phyloP scores from a whole-genome alignment of 108 stramenopile genomes.

The Skeletonema menzelii region DNA sequence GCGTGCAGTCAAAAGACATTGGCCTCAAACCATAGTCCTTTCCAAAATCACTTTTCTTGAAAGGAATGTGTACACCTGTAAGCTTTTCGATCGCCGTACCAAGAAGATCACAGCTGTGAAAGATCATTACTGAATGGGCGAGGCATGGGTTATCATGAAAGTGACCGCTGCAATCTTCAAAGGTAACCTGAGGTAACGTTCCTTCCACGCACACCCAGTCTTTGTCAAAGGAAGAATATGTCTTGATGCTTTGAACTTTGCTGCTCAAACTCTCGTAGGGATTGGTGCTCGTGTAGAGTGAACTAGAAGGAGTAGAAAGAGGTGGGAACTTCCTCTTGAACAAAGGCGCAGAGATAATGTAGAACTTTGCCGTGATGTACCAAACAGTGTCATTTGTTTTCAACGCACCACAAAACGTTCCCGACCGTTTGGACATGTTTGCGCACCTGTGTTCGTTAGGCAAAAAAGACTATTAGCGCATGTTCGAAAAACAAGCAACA shows the following conservation, averaged over 20 bases:
- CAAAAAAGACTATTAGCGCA: not conserved
- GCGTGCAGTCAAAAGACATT: slow-evolving; percentile 18
- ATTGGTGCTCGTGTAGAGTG: not conserved
- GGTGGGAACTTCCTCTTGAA: slow-evolving; percentile 28
- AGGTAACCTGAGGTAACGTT: slow-evolving; percentile 3
- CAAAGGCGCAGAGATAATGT: slow-evolving; percentile 6
- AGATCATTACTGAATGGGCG: slow-evolving; percentile 33
- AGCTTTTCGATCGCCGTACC: slow-evolving; percentile 27
- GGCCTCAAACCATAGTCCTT: slow-evolving; percentile 14
- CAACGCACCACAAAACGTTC: not conserved
- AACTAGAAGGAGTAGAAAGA: not conserved
- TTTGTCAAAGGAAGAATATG: not conserved
- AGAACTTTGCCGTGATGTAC: not conserved
- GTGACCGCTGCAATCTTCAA: slow-evolving; percentile 32
- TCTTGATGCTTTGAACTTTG: slow-evolving; percentile 16
- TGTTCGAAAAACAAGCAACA: not conserved
- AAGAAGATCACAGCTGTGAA: slow-evolving; percentile 29
- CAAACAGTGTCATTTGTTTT: slow-evolving; percentile 4
- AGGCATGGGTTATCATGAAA: slow-evolving; percentile 19
- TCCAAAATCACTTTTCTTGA: slow-evolving; percentile 4
- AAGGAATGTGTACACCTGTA: slow-evolving; percentile 15
- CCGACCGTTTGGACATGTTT: not conserved
- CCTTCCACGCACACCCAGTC: slow-evolving; percentile 35
- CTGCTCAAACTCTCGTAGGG: slow-evolving; percentile 1
- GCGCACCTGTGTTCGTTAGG: not conserved